phyloP scores from a whole-genome alignment of 2,329 filamentous ascomycete species.

The Penicillium verrucosum region DNA sequence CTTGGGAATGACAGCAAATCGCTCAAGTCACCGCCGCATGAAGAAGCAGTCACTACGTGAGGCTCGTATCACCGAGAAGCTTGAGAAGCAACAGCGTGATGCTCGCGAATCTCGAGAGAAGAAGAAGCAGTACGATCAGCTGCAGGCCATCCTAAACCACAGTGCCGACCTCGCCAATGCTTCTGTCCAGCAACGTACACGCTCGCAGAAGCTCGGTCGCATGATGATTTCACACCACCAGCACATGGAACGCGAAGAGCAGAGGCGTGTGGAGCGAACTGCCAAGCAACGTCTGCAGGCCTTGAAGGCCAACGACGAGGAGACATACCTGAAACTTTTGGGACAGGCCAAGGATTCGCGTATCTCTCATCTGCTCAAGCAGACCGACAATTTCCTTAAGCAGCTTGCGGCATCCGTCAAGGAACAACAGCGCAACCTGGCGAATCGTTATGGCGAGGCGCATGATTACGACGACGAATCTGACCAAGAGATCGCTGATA shows the following conservation, averaged over 20 bases:
- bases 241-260: conserved; percentile 98
- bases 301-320: conserved; percentile 97
- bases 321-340: conserved; percentile 95
- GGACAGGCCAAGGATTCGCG: conserved; percentile 98
- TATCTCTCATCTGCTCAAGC: conserved; percentile 94
- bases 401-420: conserved; percentile 94
- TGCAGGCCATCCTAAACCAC: conserved; percentile 81
- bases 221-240: conserved; percentile 88
- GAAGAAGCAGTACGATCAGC: conserved; percentile 92
- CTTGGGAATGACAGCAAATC: conserved; percentile 93
- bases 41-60: conserved; percentile 97
- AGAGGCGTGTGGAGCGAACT: conserved; percentile 95
- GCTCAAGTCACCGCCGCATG: conserved; percentile 82
- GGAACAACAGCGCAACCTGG: conserved; percentile 81
- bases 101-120: conserved; percentile 94
- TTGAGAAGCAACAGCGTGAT: conserved; percentile 98
- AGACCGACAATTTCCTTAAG: conserved; percentile 95
- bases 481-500: conserved; percentile 64
- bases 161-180: conserved; percentile 71
- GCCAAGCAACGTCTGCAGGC: conserved; percentile 99
- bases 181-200: conserved; percentile 64
- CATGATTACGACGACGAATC: conserved; percentile 54
- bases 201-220: conserved; percentile 80
- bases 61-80: conserved; percentile 94
- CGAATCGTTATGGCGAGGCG: conserved; percentile 72